These are phyloP conservation scores for Extremus antarcticus DNA, from an alignment of 495 filamentous ascomycete species.

Conservation along the genomic window DNA sequence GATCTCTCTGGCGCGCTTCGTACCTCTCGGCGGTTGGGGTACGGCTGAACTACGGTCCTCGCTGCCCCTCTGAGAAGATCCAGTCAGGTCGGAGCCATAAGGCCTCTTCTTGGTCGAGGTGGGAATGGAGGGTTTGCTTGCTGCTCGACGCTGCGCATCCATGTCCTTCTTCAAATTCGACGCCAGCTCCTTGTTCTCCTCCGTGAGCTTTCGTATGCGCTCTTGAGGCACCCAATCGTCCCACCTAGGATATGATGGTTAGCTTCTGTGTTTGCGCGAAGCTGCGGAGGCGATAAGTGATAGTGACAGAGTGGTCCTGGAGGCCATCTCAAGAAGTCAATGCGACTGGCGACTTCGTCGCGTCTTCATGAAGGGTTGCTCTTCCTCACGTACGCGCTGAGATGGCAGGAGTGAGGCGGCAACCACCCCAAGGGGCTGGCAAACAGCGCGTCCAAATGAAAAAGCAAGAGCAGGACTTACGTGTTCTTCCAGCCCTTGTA, in stretches of 20 bases:
- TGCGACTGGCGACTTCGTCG: background rate
- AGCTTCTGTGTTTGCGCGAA: too few species aligned
- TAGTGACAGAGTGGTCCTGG: too few species aligned
- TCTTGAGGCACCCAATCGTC: constrained; percentile 97
- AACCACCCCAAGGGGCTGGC: background rate
- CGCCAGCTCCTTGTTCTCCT: constrained; percentile 87
- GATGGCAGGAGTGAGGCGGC: too few species aligned
- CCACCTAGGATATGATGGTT: constrained; percentile 62
- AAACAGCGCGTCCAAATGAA: constrained; percentile 2
- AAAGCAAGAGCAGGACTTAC: constrained; percentile 41
- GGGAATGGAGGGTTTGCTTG: constrained; percentile 15
- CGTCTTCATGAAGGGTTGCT: too few species aligned
- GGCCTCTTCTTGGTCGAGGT: constrained; percentile 50
- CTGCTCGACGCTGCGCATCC: constrained; percentile 35
- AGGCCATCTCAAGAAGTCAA: too few species aligned
- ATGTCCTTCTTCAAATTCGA: constrained; percentile 50
- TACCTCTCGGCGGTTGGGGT: constrained; percentile 46
- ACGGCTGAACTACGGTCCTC: constrained; percentile 69
- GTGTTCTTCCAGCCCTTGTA: constrained; percentile 99
- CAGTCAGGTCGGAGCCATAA: constrained; percentile 52
- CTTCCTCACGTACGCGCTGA: background rate
- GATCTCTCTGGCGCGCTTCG: constrained; percentile 65
- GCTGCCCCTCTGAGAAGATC: constrained; percentile 68
- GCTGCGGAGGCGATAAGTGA: too few species aligned
- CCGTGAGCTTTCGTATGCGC: constrained; percentile 83